Conservation (phyloP, 179 eudicot species). For the Heliamphora pulchella region DNA sequence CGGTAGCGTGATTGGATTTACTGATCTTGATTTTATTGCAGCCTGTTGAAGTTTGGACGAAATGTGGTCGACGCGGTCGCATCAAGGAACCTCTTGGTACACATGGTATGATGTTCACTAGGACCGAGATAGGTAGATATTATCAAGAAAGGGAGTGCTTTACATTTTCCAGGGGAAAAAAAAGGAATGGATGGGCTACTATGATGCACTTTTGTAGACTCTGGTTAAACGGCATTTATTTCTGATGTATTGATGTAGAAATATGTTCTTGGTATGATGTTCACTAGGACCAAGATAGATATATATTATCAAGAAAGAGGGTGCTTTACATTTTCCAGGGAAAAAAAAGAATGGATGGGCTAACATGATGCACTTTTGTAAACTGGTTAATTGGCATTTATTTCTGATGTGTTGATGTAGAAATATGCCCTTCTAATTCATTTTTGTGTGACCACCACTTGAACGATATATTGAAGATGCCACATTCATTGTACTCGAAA, state of each 20-base stretch:
- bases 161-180: background rate
- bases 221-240: background rate
- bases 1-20: background rate
- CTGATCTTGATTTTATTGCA: constrained; percentile 26
- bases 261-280: constrained; percentile 37
- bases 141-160: background rate
- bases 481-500: background rate
- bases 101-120: constrained; percentile 50
- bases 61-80: constrained; percentile 91
- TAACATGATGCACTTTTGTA: background rate
- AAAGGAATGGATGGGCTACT: background rate
- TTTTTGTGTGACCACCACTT: background rate
- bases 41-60: constrained; percentile 92
- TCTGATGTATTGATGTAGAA: background rate
- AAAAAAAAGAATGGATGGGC: background rate
- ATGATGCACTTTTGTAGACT: background rate
- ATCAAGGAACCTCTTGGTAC: constrained; percentile 93
- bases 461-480: background rate
- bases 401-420: background rate
- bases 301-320: background rate
- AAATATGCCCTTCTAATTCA: background rate
- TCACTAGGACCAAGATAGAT: background rate
- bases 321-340: background rate
- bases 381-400: background rate
- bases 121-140: background rate